Conservation (phyloP, 352 stramenopile genomes). For the Globisporangium spiculum region DNA sequence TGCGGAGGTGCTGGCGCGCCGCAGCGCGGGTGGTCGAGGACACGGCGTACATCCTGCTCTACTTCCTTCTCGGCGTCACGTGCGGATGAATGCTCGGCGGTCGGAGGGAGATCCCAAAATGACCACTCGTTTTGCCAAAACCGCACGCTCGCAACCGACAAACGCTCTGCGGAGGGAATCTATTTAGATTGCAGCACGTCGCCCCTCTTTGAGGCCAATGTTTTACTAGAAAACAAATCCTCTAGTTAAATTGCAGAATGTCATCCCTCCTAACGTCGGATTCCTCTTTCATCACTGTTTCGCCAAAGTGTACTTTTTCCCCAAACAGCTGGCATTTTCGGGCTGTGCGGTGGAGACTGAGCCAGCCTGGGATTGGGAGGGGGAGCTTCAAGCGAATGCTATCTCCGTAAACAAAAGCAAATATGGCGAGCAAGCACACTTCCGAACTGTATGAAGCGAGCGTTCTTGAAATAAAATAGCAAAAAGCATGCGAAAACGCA, state of each 20-base stretch:
- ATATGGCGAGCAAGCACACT: background rate
- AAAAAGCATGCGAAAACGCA: background rate
- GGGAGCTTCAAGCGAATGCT: conserved; percentile 7
- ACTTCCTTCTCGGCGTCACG: conserved; percentile 25
- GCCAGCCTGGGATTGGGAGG: background rate
- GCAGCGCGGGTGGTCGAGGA: conserved; percentile 46
- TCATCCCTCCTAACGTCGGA: conserved; percentile 16
- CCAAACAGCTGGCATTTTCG: conserved; percentile 1
- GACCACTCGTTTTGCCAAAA: conserved; percentile 37
- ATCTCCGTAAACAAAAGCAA: conserved; percentile 14
- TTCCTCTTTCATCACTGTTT: conserved; percentile 4
- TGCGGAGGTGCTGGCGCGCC: conserved; percentile 69
- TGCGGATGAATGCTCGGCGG: conserved; percentile 14
- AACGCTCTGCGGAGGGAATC: conserved; percentile 14
- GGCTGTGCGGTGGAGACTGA: conserved; percentile 10
- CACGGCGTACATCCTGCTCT: conserved; percentile 52
- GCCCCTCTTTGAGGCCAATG: conserved; percentile 1
- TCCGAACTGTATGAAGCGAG: background rate
- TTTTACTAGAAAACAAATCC: background rate
- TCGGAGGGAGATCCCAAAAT: conserved; percentile 81
- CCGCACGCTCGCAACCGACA: background rate
- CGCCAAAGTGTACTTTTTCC: conserved; percentile 2
- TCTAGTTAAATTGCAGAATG: background rate
- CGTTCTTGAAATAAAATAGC: background rate
- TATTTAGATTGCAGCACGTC: conserved; percentile 20